Conservation (phyloP, 306 rosid species). For the Ormosia emarginata region DNA sequence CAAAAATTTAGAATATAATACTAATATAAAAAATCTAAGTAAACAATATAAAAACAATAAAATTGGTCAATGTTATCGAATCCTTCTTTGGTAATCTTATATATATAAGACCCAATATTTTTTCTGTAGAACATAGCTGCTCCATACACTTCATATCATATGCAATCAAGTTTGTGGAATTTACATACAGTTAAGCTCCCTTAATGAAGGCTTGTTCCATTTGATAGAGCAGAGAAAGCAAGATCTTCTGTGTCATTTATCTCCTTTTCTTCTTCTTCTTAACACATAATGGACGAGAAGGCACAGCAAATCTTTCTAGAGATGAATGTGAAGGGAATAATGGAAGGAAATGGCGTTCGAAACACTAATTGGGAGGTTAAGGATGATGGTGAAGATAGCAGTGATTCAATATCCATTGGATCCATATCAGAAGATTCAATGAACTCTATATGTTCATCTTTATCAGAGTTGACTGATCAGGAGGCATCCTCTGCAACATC, state of each 20-base stretch:
- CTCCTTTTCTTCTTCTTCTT: neutral
- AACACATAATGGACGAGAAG: conserved; percentile 8
- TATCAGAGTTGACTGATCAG: conserved; percentile 53
- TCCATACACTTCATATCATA: neutral
- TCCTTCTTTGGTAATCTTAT: neutral
- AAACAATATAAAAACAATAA: neutral
- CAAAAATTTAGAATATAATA: conserved; percentile 27
- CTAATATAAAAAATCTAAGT: neutral
- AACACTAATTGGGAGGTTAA: conserved; percentile 27
- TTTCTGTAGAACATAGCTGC: neutral
- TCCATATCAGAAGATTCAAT: conserved; percentile 42
- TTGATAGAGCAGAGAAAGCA: neutral
- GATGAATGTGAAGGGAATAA: conserved; percentile 25
- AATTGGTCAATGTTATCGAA: conserved; percentile 26
- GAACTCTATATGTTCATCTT: conserved; percentile 48
- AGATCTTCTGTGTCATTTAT: neutral
- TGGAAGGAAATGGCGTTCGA: conserved; percentile 3
- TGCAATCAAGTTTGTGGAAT: neutral
- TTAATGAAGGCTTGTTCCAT: neutral
- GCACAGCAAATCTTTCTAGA: neutral
- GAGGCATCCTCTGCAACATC: conserved; percentile 54
- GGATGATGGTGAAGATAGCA: conserved; percentile 34
- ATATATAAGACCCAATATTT: conserved; percentile 3
- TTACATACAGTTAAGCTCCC: neutral
- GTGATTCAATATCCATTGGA: conserved; percentile 47